Base-by-base conservation (phyloP, 139 green algal species). In the Edaphochlamys debaryana region DNA sequence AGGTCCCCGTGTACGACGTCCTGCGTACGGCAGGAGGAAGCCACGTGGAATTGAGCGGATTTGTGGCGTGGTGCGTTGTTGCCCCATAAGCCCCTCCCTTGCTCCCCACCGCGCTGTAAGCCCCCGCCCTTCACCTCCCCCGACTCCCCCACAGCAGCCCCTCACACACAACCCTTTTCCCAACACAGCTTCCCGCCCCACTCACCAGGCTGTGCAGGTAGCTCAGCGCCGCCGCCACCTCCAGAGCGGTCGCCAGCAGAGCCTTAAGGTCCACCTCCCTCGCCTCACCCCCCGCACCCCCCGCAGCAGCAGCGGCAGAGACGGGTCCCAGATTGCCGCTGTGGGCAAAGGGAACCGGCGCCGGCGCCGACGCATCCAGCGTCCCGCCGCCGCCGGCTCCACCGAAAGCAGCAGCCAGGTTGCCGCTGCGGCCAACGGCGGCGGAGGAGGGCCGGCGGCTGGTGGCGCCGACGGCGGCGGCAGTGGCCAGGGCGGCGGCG, bases 1-100 rank as follows among this genome's bases (percentile, higher is more conserved):
- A 96, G 83, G 84, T 96, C 93, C 42, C 90, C 86, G 67, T 96
- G 93, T 15, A 96, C 67, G 32, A 95, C 69, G 75, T 82, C 89
- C 32, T 86, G 75, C 19, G 66, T 13, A 54, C 45, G 45, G 45
- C 11, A 45, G 29, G 45, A n/a, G 34, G 25, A 11, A 11, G 11
- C 34, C n/a, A n/a, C 6, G n/a, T 15, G 41, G 25, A n/a, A n/a
- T n/a, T n/a, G n/a, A n/a, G n/a, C n/a, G n/a, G n/a, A n/a, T n/a
- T n/a, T n/a, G n/a, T n/a, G n/a, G n/a, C n/a, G n/a, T n/a, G n/a
- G n/a, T n/a, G n/a, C n/a, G n/a, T n/a, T n/a, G n/a, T n/a, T n/a
- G n/a, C n/a, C n/a, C n/a, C n/a, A n/a, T n/a, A n/a, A n/a, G n/a
- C n/a, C n/a, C n/a, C n/a, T n/a, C n/a, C n/a, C n/a, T n/a, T n/a